phyloP scores from a whole-genome alignment of 2,329 filamentous ascomycete genomes.

The Byssothecium circinans region DNA sequence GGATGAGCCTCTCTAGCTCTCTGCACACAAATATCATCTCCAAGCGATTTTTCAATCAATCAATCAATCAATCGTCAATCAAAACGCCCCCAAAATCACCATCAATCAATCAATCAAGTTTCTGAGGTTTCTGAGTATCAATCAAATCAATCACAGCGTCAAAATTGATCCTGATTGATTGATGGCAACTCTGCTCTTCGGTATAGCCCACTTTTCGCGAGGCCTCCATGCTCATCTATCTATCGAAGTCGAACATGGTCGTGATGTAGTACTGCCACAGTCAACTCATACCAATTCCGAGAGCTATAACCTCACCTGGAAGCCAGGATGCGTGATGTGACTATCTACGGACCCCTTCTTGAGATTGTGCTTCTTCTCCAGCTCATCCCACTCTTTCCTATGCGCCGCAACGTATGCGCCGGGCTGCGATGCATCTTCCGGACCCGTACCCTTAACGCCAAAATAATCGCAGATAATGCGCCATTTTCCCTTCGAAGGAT shows the following conservation, averaged over 20 bases:
- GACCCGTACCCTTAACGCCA: constrained; percentile 46
- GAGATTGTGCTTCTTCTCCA: constrained; percentile 30
- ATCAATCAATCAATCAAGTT: too few relatives aligned
- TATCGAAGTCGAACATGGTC: constrained; percentile 51
- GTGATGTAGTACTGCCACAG: constrained; percentile 33
- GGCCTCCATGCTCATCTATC: constrained; percentile 49
- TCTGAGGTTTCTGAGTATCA: too few relatives aligned
- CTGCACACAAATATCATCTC: too few relatives aligned
- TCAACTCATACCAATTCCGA: constrained; percentile 3
- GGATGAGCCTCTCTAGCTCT: too few relatives aligned
- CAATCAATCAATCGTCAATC: too few relatives aligned
- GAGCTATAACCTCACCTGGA: constrained; percentile 23
- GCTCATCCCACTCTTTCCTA: constrained; percentile 30
- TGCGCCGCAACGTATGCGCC: constrained; percentile 33
- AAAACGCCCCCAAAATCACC: too few relatives aligned
- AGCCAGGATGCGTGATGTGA: constrained; percentile 44
- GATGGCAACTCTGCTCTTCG: too few relatives aligned
- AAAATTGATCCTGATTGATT: too few relatives aligned
- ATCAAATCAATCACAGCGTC: too few relatives aligned
- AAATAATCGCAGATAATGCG: constrained; percentile 52
- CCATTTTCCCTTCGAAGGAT: constrained; percentile 50
- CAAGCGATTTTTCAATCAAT: too few relatives aligned
- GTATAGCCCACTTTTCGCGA: constrained; percentile 44
- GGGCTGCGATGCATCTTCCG: constrained; percentile 31
- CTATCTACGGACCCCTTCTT: constrained; percentile 48